phyloP scores from a whole-genome alignment of 2,329 filamentous ascomycete genomes.

The Acephala macrosclerotiorum region DNA sequence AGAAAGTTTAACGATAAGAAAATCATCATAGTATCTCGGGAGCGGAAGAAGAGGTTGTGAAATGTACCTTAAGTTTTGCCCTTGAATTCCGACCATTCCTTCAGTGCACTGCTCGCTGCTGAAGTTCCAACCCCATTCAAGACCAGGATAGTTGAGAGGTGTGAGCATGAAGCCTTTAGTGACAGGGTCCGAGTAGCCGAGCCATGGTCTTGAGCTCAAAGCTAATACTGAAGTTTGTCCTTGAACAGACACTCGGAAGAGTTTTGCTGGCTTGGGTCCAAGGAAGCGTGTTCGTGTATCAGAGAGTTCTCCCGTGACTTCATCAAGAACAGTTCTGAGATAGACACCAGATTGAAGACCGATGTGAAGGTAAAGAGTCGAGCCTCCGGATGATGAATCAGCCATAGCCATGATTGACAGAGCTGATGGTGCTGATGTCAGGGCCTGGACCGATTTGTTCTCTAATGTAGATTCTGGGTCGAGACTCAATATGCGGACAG shows the following conservation, averaged over 20 bases:
- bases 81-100: constrained; percentile 93
- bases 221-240: constrained; percentile 86
- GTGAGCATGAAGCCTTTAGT: constrained; percentile 91
- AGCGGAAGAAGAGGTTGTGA: constrained; percentile 27
- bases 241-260: constrained; percentile 91
- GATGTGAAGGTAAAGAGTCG: constrained; percentile 93
- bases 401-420: constrained; percentile 95
- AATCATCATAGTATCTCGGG: constrained; percentile 48
- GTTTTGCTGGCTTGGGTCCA: constrained; percentile 85
- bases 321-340: constrained; percentile 91
- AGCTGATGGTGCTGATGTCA: constrained; percentile 88
- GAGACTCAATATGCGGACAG: constrained; percentile 89
- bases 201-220: constrained; percentile 92
- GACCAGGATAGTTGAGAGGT: constrained; percentile 83
- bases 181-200: constrained; percentile 90
- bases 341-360: constrained; percentile 96
- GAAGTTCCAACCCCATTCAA: constrained; percentile 97
- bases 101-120: constrained; percentile 93
- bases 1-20: constrained; percentile 50
- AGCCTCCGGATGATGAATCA: constrained; percentile 88
- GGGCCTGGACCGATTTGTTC: constrained; percentile 91
- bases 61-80: constrained; percentile 82
- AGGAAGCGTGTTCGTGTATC: constrained; percentile 95
- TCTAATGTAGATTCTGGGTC: constrained; percentile 91
- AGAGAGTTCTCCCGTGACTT: constrained; percentile 92